Conservation (phyloP, 2,329 filamentous ascomycete species). For the Lecanicillium sp. region DNA sequence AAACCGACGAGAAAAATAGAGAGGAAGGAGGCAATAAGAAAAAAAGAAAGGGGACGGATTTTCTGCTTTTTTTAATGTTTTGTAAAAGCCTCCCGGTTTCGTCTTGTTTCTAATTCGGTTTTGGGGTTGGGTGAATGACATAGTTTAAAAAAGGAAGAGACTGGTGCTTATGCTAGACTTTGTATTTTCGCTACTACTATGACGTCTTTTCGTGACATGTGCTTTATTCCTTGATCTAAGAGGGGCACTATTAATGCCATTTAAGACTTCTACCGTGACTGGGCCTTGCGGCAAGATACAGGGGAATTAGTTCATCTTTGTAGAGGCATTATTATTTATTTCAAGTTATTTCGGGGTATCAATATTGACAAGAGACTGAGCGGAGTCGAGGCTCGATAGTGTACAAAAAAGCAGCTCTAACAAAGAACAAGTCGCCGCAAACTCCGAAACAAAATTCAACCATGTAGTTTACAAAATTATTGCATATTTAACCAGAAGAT, state of each 20-base stretch:
- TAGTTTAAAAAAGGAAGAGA: too few species aligned
- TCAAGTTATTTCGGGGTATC: slow-evolving; percentile 6
- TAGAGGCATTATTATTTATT: slow-evolving; percentile 1
- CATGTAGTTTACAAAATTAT: slow-evolving; percentile 1
- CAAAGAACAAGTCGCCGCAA: neutral
- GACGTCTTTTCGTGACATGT: too few species aligned
- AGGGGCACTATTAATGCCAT: neutral
- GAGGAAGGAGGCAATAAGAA: neutral
- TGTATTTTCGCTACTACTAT: too few species aligned
- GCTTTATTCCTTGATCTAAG: neutral
- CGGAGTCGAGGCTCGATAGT: neutral
- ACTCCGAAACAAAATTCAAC: neutral
- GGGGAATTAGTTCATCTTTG: too few species aligned
- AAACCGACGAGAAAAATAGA: neutral
- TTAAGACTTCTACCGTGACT: neutral
- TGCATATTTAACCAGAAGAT: neutral
- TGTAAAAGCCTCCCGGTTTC: neutral
- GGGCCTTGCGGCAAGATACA: too few species aligned
- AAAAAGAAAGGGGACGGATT: neutral
- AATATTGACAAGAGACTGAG: neutral
- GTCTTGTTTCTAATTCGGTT: neutral
- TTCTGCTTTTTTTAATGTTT: neutral
- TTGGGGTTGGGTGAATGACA: too few species aligned
- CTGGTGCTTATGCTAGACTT: too few species aligned
- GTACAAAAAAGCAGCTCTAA: neutral